phyloP scores from a whole-genome alignment of 805 yeast species.

The Hanseniaspora guilliermondii region DNA sequence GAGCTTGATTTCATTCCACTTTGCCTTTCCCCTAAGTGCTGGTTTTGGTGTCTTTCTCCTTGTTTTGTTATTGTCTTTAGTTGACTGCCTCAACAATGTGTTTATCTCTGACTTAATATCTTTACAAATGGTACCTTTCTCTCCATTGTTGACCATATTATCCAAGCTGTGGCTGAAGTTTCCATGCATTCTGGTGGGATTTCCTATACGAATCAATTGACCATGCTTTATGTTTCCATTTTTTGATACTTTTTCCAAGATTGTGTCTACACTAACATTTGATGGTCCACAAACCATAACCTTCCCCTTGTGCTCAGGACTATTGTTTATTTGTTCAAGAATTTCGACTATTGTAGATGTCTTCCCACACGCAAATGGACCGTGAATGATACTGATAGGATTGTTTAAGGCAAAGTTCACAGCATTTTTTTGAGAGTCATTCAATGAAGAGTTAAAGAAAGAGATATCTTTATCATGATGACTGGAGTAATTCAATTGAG shows the following conservation, averaged over 20 bases:
- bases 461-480: background rate
- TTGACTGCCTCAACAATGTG: constrained; percentile 30
- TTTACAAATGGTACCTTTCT: constrained; percentile 46
- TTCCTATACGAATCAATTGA: constrained; percentile 71
- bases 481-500: background rate
- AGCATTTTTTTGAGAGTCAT: constrained; percentile 63
- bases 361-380: constrained; percentile 73
- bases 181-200: constrained; percentile 70
- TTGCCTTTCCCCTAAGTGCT: constrained; percentile 49
- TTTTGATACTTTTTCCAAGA: constrained; percentile 55
- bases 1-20: constrained; percentile 57
- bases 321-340: constrained; percentile 50
- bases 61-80: constrained; percentile 14
- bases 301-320: constrained; percentile 34
- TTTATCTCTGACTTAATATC: constrained; percentile 67
- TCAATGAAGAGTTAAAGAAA: constrained; percentile 26
- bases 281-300: constrained; percentile 90
- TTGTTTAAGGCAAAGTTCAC: constrained; percentile 50
- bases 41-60: constrained; percentile 48
- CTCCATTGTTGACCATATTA: constrained; percentile 46
- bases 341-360: constrained; percentile 77
- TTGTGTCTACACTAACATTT: constrained; percentile 82
- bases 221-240: constrained; percentile 29
- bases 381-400: constrained; percentile 53
- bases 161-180: constrained; percentile 67